These are phyloP conservation scores for Fusarium euwallaceae DNA, from an alignment of 2,329 filamentous ascomycete species.

Conservation along the genomic window DNA sequence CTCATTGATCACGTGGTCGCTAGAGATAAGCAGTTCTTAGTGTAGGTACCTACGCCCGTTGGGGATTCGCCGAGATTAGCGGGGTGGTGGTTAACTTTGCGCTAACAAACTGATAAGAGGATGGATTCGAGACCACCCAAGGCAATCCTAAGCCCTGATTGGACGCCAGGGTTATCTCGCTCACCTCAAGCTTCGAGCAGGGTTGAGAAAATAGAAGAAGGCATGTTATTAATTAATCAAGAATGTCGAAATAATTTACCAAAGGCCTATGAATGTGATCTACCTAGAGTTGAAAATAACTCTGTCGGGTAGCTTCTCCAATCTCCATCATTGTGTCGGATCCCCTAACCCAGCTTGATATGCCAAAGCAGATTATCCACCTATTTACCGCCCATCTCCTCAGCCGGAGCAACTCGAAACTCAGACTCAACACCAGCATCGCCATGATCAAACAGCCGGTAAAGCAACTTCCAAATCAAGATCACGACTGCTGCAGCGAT, in stretches of 20 bases:
- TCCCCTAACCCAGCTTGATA: not conserved
- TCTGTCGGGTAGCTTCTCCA: not conserved
- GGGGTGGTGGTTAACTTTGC: not conserved
- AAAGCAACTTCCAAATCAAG: slow-evolving; percentile 48
- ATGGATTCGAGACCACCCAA: not conserved
- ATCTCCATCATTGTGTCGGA: not conserved
- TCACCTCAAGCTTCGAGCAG: not conserved
- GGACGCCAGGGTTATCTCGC: not conserved
- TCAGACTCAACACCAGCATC: slow-evolving; percentile 43
- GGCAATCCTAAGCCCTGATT: not conserved
- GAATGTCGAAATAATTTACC: not conserved
- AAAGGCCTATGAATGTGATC: not conserved
- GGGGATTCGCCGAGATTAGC: not conserved
- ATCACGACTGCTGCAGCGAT: slow-evolving; percentile 45
- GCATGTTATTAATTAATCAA: not conserved
- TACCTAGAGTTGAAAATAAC: not conserved
- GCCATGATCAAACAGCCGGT: slow-evolving; percentile 45
- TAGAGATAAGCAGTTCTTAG: not conserved
- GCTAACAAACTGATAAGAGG: not conserved
- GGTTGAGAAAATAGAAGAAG: not conserved
- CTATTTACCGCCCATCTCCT: not conserved
- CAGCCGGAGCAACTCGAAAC: slow-evolving; percentile 2
- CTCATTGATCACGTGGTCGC: slow-evolving; percentile 25
- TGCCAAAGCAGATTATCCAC: not conserved
- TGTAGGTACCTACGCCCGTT: not conserved